phyloP scores from a whole-genome alignment of 208 protist genomes.

The Leishmania major region DNA sequence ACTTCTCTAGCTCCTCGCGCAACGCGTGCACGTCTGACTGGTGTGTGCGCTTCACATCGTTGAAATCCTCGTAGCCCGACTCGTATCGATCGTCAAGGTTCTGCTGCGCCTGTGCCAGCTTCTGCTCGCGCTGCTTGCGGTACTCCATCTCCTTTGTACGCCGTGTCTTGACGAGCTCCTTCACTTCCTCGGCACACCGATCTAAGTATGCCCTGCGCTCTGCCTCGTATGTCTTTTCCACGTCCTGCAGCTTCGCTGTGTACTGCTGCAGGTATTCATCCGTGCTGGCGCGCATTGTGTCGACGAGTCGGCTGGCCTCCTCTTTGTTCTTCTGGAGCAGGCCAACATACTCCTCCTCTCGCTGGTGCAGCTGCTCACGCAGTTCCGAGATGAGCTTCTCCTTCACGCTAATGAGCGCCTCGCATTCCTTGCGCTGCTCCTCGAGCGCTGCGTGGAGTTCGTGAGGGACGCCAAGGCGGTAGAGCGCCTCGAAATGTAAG shows the following conservation, averaged over 20 bases:
- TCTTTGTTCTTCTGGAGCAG: conserved; percentile 77
- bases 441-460: conserved; percentile 83
- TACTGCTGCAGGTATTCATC: conserved; percentile 79
- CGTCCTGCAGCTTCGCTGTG: conserved; percentile 75
- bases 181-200: conserved; percentile 76
- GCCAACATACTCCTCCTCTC: conserved; percentile 94
- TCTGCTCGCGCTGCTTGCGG: conserved; percentile 75
- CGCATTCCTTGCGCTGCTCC: conserved; percentile 79
- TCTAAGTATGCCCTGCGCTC: conserved; percentile 84
- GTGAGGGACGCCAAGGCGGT: conserved; percentile 82
- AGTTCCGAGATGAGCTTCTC: conserved; percentile 87
- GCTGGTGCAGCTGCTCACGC: conserved; percentile 74
- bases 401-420: conserved; percentile 81
- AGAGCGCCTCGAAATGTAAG: conserved; percentile 90
- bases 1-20: conserved; percentile 94
- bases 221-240: conserved; percentile 88
- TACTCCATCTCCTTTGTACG: conserved; percentile 90
- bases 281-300: conserved; percentile 86
- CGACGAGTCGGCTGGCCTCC: conserved; percentile 84
- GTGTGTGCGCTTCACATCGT: conserved; percentile 73
- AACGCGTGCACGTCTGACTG: conserved; percentile 92
- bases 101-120: conserved; percentile 84
- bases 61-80: conserved; percentile 83
- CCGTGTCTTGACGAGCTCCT: conserved; percentile 88
- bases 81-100: conserved; percentile 81